Evolutionary conservation across 2,329 filamentous ascomycete genomes (phyloP), one percentile per base, ranked within the genome.

Genomic region (Aspergillus persii): DNA sequence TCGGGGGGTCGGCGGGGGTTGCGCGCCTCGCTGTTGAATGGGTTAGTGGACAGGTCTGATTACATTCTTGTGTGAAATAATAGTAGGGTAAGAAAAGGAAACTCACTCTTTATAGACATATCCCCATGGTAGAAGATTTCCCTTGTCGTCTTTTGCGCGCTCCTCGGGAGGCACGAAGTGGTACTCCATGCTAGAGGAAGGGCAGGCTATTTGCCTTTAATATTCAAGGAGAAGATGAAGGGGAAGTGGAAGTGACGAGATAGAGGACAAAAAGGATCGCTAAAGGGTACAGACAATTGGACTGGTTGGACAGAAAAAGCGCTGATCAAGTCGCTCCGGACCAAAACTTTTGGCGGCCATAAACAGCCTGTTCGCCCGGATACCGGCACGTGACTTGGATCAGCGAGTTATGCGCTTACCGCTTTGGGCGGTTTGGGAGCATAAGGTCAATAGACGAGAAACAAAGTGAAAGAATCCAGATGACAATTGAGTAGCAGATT

Each of bases 141-240:
- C 85, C 52, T 82, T 81, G 55, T 82, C 80, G 68, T 87, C 84
- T 67, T 80, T 78, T 33, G 84, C 84, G 68, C 85, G 83, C 73
- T 88, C 86, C 65, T 84, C 80, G 56, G 84, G 83, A 36, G 86
- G 85, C 9, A 89, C 86, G 33, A 84, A 84, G 72, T 89, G 86
- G 54, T 88, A 85, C 73, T 89, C 86, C 83, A 88, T 88, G 39
- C 58, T 58, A 36, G 44, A 12, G 36, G 26, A 23, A 11, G 41
- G 29, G 4, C 29, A 15, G 33, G 12, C 29, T 33, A 51, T 41
- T 8, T 51, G 44, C 31, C 30, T 48, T 36, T 9, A 36, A 36
- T 46, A 27, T 23, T 52, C 27, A 11, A 23, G 29, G 52, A 36
- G 26, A 31, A 7, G 31, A 31, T 5, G 36, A n/a, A 46, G 3